phyloP scores from a whole-genome alignment of 768 basidiomycete genomes.

The Sutorius australiensis region DNA sequence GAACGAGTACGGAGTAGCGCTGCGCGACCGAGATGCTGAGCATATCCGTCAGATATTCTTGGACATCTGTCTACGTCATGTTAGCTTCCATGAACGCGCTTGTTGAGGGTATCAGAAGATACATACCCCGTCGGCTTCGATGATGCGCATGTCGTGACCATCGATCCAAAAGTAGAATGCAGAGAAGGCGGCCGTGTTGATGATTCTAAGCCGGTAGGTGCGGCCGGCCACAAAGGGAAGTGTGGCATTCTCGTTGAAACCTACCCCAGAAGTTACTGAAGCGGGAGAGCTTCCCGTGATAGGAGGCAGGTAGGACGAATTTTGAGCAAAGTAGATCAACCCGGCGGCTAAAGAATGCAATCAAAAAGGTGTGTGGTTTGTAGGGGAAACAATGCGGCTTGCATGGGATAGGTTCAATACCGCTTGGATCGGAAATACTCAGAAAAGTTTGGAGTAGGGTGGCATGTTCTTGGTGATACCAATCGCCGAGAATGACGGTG shows the following conservation, averaged over 20 bases:
- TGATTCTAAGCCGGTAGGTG: slow-evolving; percentile 84
- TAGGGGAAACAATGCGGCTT: slow-evolving; percentile 6
- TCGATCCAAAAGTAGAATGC: slow-evolving; percentile 88
- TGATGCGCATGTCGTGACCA: slow-evolving; percentile 79
- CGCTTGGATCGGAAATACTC: slow-evolving; percentile 70
- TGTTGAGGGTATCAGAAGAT: background rate
- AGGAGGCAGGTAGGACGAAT: slow-evolving; percentile 64
- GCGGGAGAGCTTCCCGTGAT: slow-evolving; percentile 44
- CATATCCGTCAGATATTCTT: slow-evolving; percentile 68
- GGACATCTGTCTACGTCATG: slow-evolving; percentile 62
- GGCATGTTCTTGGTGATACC: slow-evolving; percentile 82
- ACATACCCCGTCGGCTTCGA: slow-evolving; percentile 80
- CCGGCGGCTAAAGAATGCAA: slow-evolving; percentile 54
- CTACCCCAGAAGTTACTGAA: slow-evolving; percentile 55
- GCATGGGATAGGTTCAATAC: slow-evolving; percentile 89
- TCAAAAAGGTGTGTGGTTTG: background rate
- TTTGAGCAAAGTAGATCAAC: slow-evolving; percentile 80
- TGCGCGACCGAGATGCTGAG: slow-evolving; percentile 82
- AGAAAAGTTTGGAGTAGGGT: slow-evolving; percentile 64
- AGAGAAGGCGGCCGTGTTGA: slow-evolving; percentile 76
- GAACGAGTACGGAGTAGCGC: slow-evolving; percentile 89
- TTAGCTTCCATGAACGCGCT: background rate
- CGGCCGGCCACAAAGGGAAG: slow-evolving; percentile 80
- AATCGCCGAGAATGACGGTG: slow-evolving; percentile 82
- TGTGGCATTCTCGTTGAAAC: slow-evolving; percentile 85